Conservation (phyloP, 371 early-diverging fungal species). For the Haplosporangium sp. region DNA sequence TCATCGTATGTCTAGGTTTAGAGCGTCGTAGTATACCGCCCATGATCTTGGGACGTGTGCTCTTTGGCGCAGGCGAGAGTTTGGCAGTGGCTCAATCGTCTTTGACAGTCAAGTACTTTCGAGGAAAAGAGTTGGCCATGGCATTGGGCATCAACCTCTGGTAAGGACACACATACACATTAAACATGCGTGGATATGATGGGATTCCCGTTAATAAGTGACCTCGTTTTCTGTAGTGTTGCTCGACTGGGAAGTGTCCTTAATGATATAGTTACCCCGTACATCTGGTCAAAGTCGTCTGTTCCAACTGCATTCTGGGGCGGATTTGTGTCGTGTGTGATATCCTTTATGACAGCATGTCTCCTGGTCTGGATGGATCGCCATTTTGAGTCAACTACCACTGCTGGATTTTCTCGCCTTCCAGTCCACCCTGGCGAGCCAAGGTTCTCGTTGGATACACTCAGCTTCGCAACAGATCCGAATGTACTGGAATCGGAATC, state of each 20-base stretch:
- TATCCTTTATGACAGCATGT: conserved; percentile 39
- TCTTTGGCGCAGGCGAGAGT: conserved; percentile 70
- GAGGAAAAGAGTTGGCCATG: conserved; percentile 61
- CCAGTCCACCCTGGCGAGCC: conserved; percentile 18
- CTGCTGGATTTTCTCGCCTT: conserved; percentile 29
- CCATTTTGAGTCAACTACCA: conserved; percentile 16
- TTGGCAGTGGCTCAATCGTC: conserved; percentile 61
- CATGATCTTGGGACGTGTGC: conserved; percentile 61
- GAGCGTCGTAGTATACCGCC: conserved; percentile 41
- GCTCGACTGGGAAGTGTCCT: conserved; percentile 61
- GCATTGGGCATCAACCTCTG: conserved; percentile 60
- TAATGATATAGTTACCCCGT: conserved; percentile 57
- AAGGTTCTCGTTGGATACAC: conserved; percentile 16
- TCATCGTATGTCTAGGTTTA: conserved; percentile 68
- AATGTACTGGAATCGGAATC: neutral
- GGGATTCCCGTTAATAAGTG: neutral
- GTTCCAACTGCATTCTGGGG: conserved; percentile 60
- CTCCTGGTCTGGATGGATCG: conserved; percentile 33
- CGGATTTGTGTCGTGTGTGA: conserved; percentile 58
- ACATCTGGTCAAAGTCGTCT: conserved; percentile 31
- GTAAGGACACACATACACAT: conserved; percentile 8
- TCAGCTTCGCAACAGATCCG: neutral
- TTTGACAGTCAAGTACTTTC: conserved; percentile 61
- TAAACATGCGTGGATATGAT: neutral
- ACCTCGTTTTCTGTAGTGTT: conserved; percentile 16